phyloP scores from a whole-genome alignment of 495 filamentous ascomycete genomes.

The Darksidea phi region DNA sequence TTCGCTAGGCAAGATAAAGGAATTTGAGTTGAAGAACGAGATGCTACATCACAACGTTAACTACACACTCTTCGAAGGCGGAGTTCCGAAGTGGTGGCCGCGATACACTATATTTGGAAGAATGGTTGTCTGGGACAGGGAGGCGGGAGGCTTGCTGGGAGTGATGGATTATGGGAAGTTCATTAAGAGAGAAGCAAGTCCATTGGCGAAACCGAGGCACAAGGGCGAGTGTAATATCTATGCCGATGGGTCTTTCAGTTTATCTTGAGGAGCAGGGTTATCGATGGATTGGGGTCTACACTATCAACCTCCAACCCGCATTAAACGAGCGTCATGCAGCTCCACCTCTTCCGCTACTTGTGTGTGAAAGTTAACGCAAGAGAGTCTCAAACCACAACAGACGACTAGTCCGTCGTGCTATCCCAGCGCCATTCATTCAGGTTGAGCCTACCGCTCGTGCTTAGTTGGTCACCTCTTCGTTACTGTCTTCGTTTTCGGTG shows the following conservation, averaged over 20 bases:
- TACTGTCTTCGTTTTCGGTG: no score
- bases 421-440: no score
- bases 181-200: conserved; percentile 51
- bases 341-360: no score
- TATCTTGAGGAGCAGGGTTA: neutral
- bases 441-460: no score
- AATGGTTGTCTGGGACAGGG: conserved; percentile 57
- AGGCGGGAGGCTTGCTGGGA: conserved; percentile 51
- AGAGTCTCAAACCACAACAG: no score
- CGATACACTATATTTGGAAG: conserved; percentile 60
- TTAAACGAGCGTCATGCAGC: no score
- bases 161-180: conserved; percentile 54
- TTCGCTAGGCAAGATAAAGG: conserved; percentile 44
- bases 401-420: no score
- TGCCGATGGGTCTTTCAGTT: neutral
- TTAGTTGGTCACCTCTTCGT: no score
- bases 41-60: conserved; percentile 61
- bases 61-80: conserved; percentile 63
- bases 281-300: neutral
- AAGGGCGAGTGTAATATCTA: conserved; percentile 30
- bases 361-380: no score
- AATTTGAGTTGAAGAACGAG: conserved; percentile 50
- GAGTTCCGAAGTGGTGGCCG: conserved; percentile 57
- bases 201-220: conserved; percentile 38
- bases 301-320: neutral